These are phyloP conservation scores for Ophiostoma ulmi DNA, from an alignment of 2,329 filamentous ascomycete species.

Conservation along the genomic window DNA sequence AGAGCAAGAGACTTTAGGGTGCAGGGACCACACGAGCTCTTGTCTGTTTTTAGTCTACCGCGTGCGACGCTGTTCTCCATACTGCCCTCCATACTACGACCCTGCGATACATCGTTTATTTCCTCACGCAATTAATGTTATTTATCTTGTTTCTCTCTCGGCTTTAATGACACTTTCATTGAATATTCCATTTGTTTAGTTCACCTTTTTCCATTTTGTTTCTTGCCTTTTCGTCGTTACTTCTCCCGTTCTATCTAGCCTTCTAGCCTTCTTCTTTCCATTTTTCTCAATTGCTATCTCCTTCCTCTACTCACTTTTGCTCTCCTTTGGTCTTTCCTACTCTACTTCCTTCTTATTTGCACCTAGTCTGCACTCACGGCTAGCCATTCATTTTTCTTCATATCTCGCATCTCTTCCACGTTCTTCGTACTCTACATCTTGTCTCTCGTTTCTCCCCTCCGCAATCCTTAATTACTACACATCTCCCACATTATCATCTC, in stretches of 20 bases:
- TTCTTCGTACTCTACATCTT: background rate
- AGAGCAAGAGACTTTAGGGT: background rate
- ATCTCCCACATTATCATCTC: background rate
- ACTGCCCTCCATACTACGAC: constrained; percentile 7
- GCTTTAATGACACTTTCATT: background rate
- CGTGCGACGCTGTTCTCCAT: constrained; percentile 1
- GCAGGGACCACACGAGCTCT: background rate
- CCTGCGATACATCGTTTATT: background rate
- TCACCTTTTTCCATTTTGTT: constrained; percentile 1
- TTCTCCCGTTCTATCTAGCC: background rate
- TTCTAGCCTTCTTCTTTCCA: background rate
- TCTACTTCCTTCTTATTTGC: constrained; percentile 1
- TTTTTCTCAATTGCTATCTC: background rate
- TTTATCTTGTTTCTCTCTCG: background rate
- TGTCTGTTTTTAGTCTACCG: constrained; percentile 11
- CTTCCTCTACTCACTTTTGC: background rate
- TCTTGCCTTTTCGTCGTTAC: background rate
- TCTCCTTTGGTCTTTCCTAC: background rate
- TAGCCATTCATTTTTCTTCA: constrained; percentile 12
- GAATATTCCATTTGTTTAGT: background rate
- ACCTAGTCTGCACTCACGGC: background rate
- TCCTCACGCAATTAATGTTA: background rate
- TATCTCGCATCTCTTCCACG: constrained; percentile 3
- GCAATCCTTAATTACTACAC: constrained; percentile 8
- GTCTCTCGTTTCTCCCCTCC: constrained; percentile 7